These are phyloP conservation scores for Strigomonas galati DNA, from an alignment of 208 protist genomes.

Conservation along the genomic window DNA sequence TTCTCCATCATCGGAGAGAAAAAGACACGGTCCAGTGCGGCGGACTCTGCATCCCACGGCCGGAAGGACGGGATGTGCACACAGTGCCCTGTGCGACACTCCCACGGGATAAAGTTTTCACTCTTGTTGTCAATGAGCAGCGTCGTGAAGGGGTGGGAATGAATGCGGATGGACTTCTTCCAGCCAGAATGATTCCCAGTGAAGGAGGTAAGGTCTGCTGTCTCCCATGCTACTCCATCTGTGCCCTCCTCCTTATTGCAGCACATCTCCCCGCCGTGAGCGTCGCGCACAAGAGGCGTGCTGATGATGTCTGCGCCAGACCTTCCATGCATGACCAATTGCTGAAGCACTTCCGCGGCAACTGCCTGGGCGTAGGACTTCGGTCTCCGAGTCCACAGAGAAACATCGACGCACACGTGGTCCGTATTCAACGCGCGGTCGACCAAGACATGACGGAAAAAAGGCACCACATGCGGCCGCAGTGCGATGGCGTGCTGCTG, in stretches of 20 bases:
- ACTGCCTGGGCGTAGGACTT: constrained; percentile 35
- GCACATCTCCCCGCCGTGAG: constrained; percentile 15
- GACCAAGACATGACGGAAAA: constrained; percentile 23
- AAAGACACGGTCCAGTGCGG: neutral
- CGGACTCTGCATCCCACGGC: neutral
- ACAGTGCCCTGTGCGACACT: constrained; percentile 39
- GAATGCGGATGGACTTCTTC: constrained; percentile 33
- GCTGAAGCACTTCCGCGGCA: constrained; percentile 8
- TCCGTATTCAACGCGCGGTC: constrained; percentile 26
- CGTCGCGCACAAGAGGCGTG: constrained; percentile 1
- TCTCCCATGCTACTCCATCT: neutral
- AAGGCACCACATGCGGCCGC: constrained; percentile 33
- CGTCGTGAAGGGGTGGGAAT: constrained; percentile 29
- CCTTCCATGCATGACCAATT: neutral
- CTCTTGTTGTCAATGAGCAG: constrained; percentile 53
- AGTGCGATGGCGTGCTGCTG: constrained; percentile 20
- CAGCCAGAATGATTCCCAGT: constrained; percentile 12
- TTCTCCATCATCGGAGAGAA: neutral
- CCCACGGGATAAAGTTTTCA: constrained; percentile 32
- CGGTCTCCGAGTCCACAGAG: constrained; percentile 45
- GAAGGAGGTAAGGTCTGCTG: neutral
- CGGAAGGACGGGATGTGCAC: constrained; percentile 38
- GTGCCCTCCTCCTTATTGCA: constrained; percentile 7
- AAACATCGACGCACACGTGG: constrained; percentile 21
- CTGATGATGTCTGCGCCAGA: neutral